Conservation (phyloP, 257 asterid genomes). For the Mentha longifolia region DNA sequence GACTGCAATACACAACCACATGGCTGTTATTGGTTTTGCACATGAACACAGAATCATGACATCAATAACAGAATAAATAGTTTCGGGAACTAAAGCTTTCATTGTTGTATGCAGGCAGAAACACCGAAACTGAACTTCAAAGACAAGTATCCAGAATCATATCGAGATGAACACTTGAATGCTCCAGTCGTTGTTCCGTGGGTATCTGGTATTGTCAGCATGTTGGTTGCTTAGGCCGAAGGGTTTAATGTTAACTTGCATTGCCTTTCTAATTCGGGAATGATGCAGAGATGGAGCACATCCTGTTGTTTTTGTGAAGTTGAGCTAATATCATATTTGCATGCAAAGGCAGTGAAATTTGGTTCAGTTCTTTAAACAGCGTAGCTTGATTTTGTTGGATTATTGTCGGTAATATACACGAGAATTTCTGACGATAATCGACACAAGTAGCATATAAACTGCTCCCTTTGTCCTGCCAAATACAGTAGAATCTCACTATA, state of each 20-base stretch:
- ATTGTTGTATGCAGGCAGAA: conserved; percentile 63
- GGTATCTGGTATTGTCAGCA: conserved; percentile 74
- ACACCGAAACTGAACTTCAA: conserved; percentile 70
- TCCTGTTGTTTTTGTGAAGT: background rate
- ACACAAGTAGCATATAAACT: background rate
- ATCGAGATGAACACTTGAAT: conserved; percentile 68
- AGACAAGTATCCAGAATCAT: conserved; percentile 73
- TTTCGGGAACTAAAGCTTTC: background rate
- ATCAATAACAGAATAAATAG: too few species aligned
- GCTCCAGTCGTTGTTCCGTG: conserved; percentile 85
- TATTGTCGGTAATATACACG: background rate
- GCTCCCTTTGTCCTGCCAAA: too few species aligned
- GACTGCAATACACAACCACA: too few species aligned
- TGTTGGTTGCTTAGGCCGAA: conserved; percentile 21
- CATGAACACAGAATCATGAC: too few species aligned
- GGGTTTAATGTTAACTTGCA: background rate
- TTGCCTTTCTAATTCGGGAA: background rate
- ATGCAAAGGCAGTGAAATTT: conserved; percentile 13
- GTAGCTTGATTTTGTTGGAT: background rate
- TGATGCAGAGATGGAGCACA: background rate
- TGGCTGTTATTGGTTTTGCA: too few species aligned
- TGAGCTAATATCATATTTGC: background rate
- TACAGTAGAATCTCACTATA: too few species aligned
- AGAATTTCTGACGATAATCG: background rate
- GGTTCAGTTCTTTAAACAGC: conserved; percentile 1